Percentiles rank a stretch among this genome's conserved stretches.
These are phyloP conservation scores for Agrocybe praecox DNA, from an alignment of 768 basidiomycete genomes.

Conservation along the genomic window DNA sequence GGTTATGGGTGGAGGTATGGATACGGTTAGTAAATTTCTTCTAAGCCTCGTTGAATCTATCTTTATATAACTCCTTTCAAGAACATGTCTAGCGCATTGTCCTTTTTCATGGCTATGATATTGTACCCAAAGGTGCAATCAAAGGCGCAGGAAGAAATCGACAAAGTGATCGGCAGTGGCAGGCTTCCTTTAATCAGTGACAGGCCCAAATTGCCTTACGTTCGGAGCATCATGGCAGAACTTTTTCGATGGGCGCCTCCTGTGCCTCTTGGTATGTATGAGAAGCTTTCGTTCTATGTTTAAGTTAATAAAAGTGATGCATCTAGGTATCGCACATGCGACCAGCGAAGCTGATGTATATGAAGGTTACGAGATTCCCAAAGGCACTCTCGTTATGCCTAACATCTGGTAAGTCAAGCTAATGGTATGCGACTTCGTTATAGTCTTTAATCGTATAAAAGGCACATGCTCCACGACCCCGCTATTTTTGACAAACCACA, in stretches of 20 bases:
- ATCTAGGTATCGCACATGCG: conserved; percentile 3
- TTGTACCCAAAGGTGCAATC: conserved; percentile 20
- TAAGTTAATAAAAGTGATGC: too few relatives aligned
- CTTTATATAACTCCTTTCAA: conserved; percentile 22
- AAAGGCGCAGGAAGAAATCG: conserved; percentile 26
- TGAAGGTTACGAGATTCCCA: conserved; percentile 15
- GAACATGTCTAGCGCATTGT: conserved; percentile 38
- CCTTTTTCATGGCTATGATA: conserved; percentile 33
- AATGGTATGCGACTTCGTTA: too few relatives aligned
- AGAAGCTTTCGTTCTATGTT: too few relatives aligned
- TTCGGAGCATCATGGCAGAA: conserved; percentile 22
- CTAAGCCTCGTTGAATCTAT: background rate
- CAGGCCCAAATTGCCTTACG: conserved; percentile 17
- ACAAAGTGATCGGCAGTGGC: conserved; percentile 21
- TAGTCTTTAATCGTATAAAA: background rate
- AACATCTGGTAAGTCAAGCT: conserved; percentile 16
- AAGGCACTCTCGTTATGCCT: conserved; percentile 10
- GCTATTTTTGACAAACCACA: conserved; percentile 22
- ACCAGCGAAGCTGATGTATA: conserved; percentile 16
- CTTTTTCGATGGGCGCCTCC: conserved; percentile 15
- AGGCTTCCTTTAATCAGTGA: conserved; percentile 23
- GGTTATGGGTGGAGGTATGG: conserved; percentile 9
- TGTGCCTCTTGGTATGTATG: background rate
- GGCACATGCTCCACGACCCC: conserved; percentile 26
- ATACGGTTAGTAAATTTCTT: background rate